Base-by-base conservation (phyloP, 2,329 filamentous ascomycete genomes). In the Penicillium sp. region DNA sequence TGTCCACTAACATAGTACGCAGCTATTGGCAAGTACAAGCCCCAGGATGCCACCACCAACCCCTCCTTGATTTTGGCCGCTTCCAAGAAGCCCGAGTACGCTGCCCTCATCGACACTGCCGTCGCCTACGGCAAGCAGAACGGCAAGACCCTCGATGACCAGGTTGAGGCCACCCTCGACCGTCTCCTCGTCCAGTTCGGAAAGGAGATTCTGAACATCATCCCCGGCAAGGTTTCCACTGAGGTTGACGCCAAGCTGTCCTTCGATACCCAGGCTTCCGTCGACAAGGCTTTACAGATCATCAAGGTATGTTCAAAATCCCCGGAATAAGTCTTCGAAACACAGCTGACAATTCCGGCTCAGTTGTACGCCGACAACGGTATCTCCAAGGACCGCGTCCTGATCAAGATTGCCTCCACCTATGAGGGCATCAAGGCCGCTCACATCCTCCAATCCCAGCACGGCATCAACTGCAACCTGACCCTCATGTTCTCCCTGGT, bases 351-450 rank as follows among this genome's bases (percentile, higher is more conserved):
- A 70, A 50, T 72, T 11, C 12, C 16, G 10, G 12, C 18, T 13
- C 68, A 95, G 90, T 88, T 99, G 60, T 99, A 99, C 86, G 87
- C 95, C 77, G 82, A 87, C 71, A 78, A 87, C 68, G 93, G 93
- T 60, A 89, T 99, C 73, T 78, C 81, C 76, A 96, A 96, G 83
- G 89, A 92, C 68, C 92, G 93, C 58, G 74, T 99, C 69, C 82
- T 99, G 64, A 99, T 99, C 84, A 99, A 99, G 88, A 84, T 99
- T 63, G 93, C 93, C 70, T 95, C 93, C 54, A 99, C 93, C 74
- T 99, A 90, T 89, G 93, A 99, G 80, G 93, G 93, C 72, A 97
- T 99, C 83, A 90, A 99, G 83, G 93, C 93, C 60, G 92, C 93
- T 60, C 86, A 95, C 80, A 91, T 95, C 72, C 87, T 99, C 57